Evolutionary conservation across 768 basidiomycete genomes (phyloP).

Genomic region (Sutorius australiensis): DNA sequence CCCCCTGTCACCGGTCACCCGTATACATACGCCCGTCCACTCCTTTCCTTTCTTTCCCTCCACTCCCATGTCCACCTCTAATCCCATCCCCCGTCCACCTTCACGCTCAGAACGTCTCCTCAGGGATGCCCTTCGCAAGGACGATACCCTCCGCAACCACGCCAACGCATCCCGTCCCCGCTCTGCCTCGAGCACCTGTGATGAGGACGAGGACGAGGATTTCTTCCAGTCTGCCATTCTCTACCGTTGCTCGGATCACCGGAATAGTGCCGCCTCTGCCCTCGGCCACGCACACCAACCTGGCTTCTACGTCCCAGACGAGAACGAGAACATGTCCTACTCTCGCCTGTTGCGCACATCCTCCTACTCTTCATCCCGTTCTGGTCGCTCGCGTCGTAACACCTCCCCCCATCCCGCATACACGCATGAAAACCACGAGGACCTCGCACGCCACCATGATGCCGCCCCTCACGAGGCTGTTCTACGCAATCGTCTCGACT

Average conservation of each 20-base stretch:
- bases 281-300: conserved; percentile 6
- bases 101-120: conserved; percentile 55
- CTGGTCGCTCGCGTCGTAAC: conserved; percentile 18
- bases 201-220: conserved; percentile 26
- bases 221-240: conserved; percentile 29
- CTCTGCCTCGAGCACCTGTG: conserved; percentile 24
- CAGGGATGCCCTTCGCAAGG: conserved; percentile 53
- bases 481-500: conserved; percentile 49
- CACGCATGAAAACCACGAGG: conserved; percentile 19
- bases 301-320: conserved; percentile 34
- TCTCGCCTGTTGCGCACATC: conserved; percentile 25
- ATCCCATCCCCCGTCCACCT: conserved; percentile 34
- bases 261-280: conserved; percentile 19
- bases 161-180: conserved; percentile 21
- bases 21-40: conserved; percentile 20
- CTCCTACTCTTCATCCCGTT: conserved; percentile 28
- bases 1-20: conserved; percentile 18
- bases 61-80: conserved; percentile 13
- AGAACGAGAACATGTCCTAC: conserved; percentile 26
- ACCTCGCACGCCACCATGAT: conserved; percentile 23
- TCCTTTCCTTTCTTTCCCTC: conserved; percentile 10
- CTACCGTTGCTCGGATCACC: conserved; percentile 19
- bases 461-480: conserved; percentile 51
- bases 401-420: conserved; percentile 10
- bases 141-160: conserved; percentile 36